phyloP scores from a whole-genome alignment of 2,329 filamentous ascomycete species.

The Moelleriella libera region DNA sequence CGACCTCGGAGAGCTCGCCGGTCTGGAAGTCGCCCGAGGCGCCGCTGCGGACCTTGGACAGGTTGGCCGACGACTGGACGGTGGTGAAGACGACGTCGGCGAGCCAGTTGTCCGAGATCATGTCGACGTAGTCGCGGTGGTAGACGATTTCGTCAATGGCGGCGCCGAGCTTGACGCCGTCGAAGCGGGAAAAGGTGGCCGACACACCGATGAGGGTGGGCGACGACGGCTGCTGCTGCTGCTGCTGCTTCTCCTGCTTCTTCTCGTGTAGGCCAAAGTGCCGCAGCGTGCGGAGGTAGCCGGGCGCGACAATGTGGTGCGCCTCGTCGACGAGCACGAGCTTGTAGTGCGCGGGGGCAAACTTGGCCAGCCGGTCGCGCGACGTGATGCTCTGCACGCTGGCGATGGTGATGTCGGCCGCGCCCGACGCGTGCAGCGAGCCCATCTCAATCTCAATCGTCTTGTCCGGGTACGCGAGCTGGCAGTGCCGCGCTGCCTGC shows the following conservation, averaged over 20 bases:
- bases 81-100: constrained; percentile 90
- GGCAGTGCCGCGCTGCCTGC: constrained; percentile 80
- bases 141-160: constrained; percentile 95
- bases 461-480: constrained; percentile 64
- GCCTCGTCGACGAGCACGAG: constrained; percentile 90
- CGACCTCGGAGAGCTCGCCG: constrained; percentile 60
- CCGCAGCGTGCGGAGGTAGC: constrained; percentile 61
- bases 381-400: constrained; percentile 78
- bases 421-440: constrained; percentile 56
- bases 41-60: constrained; percentile 53
- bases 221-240: constrained; percentile 4
- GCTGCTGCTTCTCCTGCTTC: constrained; percentile 13
- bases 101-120: constrained; percentile 81
- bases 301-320: constrained; percentile 82
- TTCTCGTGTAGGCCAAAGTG: constrained; percentile 58
- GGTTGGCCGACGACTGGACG: constrained; percentile 67
- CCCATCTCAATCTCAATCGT: constrained; percentile 89
- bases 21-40: constrained; percentile 63
- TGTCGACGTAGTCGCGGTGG: constrained; percentile 59
- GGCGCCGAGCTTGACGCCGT: constrained; percentile 67
- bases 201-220: constrained; percentile 80
- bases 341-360: constrained; percentile 68
- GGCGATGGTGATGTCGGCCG: constrained; percentile 84
- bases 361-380: constrained; percentile 64
- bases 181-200: constrained; percentile 63